Evolutionary conservation across 495 filamentous ascomycete genomes (phyloP), one percentile per base, ranked within the genome.

Genomic region (Talaromyces wortmannii): DNA sequence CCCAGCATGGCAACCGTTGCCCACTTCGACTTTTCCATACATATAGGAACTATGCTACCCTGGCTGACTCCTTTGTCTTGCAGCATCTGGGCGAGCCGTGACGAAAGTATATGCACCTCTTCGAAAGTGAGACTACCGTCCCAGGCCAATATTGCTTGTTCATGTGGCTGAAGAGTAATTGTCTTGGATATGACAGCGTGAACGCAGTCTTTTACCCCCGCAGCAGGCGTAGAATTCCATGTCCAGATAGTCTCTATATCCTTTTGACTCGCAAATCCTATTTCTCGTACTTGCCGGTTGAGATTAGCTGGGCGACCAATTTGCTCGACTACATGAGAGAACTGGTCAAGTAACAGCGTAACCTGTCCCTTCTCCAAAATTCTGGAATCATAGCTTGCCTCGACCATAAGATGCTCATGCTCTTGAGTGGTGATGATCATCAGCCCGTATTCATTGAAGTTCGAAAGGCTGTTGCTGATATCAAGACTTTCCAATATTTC

Each of bases 1-100:
- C 58, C 67, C 6, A 71, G 58, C 7, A 59, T 57, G 13, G 63
- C 61, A 0, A 72, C 61, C 13, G 69, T 59, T 11, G 65, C 58
- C 66, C 66, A 72, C 2, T 56, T 65, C 1, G 64, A 67, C 48
- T 71, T 71, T 44, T 69, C 61, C 16, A 64, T 67, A 17, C 59
- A 58, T 18, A 63, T 60, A 0, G 65, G 57, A 1, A 72, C 70
- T 44, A 74, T 62, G 2, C 58, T 44, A 0, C 54, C 59, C 2
- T 56, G 54, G 2, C 62, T 44, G 2, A 74, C 56, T 15, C 66
- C 66, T 11, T 58, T 54, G 7, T 5, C 50, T 11, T 63, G 63
- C 6, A 70, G 59, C 55, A 63, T 57, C 23, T 57, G 45, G 0
- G 66, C 65, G 7, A 74, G 31, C 5, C 59, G 50, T 16, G 52